phyloP scores from a whole-genome alignment of 352 stramenopile genomes.

The Globisporangium okanoganense region DNA sequence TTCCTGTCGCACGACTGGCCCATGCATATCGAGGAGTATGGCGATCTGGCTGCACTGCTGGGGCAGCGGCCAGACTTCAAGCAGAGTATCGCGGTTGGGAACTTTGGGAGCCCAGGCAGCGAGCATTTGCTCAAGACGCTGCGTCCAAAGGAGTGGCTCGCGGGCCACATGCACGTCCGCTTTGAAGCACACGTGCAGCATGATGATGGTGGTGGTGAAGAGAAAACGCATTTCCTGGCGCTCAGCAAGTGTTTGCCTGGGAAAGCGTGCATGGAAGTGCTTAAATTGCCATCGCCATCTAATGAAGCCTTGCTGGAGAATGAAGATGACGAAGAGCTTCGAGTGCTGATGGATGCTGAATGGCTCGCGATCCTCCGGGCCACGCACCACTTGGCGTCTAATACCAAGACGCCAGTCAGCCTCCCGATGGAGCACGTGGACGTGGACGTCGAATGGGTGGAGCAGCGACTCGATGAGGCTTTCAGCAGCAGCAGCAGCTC shows the following conservation, averaged over 20 bases:
- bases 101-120: constrained; percentile 83
- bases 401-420: constrained; percentile 16
- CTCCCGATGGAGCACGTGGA: constrained; percentile 21
- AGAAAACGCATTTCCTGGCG: constrained; percentile 86
- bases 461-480: constrained; percentile 10
- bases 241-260: constrained; percentile 92
- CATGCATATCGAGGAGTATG: constrained; percentile 80
- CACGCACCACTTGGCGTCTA: constrained; percentile 57
- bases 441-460: constrained; percentile 49
- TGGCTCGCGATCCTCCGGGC: constrained; percentile 84
- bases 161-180: constrained; percentile 94
- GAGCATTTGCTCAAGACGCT: constrained; percentile 76
- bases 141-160: constrained; percentile 89
- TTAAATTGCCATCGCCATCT: constrained; percentile 30
- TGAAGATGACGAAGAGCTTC: constrained; percentile 12
- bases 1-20: constrained; percentile 96
- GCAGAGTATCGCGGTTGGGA: constrained; percentile 68
- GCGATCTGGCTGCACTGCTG: constrained; percentile 70
- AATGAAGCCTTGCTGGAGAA: background rate
- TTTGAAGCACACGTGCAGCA: constrained; percentile 87
- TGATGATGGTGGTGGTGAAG: background rate
- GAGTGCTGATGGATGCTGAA: constrained; percentile 75
- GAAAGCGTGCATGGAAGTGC: constrained; percentile 82
- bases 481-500: background rate
- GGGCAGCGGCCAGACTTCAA: constrained; percentile 81